Evolutionary conservation across 108 stramenopile genomes (phyloP), one percentile per base, ranked within the genome.

Genomic region (Nitzschia putrida): DNA sequence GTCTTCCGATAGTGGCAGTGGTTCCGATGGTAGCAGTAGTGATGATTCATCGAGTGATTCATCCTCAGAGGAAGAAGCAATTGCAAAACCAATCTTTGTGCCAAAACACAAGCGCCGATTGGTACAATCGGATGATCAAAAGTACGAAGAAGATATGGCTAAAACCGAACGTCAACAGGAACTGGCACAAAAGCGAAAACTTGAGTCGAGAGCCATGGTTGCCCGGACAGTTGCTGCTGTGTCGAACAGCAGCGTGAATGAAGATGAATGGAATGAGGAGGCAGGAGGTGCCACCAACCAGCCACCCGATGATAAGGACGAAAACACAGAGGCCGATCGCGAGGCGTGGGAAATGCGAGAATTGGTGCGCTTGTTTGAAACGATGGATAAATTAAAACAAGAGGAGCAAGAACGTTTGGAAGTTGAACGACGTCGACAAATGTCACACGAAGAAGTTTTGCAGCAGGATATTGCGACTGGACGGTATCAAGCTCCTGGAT

Each of bases 401-500:
- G 42, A 37, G 8, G 57, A 73, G 26, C 68, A 64, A 22, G 85
- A 95, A 68, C 68, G 53, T 40, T 57, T 57, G 53, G 98, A 97
- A 58, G 75, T 81, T 39, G 74, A 72, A 55, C 79, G 93, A 23
- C 66, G 98, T 29, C 76, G 91, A 43, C 65, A 81, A 2, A 84
- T 99, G 87, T 97, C 97, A 45, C 95, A 97, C 63, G 97, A 92
- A 53, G 94, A 98, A 70, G 70, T 89, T 0, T 65, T 85, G n/a
- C 44, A 73, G 51, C 91, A 98, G 72, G 96, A 97, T 57, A 76
- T 53, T 13, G 70, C 29, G 53, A 65, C 79, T 8, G 95, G 94
- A 7, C 65, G 81, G 24, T 76, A 80, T 53, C 83, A 82, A 29
- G 60, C 52, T n/a, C 87, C 88, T 23, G 89, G 88, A 26, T 75